phyloP scores from a whole-genome alignment of 2,329 filamentous ascomycete genomes.

The Colletotrichum liriopes region DNA sequence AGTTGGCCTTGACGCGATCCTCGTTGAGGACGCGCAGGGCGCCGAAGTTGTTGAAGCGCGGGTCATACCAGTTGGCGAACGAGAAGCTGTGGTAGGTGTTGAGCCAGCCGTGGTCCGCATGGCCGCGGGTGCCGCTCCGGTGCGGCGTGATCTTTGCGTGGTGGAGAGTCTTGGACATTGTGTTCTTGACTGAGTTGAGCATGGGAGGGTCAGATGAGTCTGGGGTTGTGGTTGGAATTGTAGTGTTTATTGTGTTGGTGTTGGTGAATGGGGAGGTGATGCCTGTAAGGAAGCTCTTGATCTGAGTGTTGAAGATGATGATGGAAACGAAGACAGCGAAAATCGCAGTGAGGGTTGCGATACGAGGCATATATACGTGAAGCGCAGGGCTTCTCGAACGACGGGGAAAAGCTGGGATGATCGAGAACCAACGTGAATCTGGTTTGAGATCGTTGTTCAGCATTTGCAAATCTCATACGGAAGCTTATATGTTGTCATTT shows the following conservation, averaged over 20 bases:
- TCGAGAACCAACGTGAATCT: constrained; percentile 39
- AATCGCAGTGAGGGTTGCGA: constrained; percentile 53
- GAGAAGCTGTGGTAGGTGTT: constrained; percentile 90
- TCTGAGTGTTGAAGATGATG: constrained; percentile 50
- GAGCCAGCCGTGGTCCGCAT: constrained; percentile 89
- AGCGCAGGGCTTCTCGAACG: not conserved
- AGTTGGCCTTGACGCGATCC: constrained; percentile 82
- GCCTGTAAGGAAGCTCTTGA: constrained; percentile 46
- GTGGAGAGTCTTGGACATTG: constrained; percentile 75
- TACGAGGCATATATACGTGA: constrained; percentile 58
- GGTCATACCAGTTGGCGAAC: constrained; percentile 82
- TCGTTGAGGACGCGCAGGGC: constrained; percentile 89
- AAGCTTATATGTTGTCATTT: constrained; percentile 32
- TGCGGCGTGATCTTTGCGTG: constrained; percentile 83
- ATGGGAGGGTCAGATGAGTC: constrained; percentile 44
- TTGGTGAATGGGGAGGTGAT: constrained; percentile 46
- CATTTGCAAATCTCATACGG: constrained; percentile 42
- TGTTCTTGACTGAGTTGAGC: constrained; percentile 59
- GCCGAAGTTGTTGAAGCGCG: constrained; percentile 78
- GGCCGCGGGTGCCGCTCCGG: constrained; percentile 79
- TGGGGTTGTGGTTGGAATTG: constrained; percentile 32
- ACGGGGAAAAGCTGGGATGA: constrained; percentile 20
- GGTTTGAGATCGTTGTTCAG: constrained; percentile 36
- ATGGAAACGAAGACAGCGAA: constrained; percentile 57
- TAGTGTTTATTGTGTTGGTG: constrained; percentile 42